Conservation (phyloP, 2,329 filamentous ascomycete genomes). For the Hypoxylon sp. region DNA sequence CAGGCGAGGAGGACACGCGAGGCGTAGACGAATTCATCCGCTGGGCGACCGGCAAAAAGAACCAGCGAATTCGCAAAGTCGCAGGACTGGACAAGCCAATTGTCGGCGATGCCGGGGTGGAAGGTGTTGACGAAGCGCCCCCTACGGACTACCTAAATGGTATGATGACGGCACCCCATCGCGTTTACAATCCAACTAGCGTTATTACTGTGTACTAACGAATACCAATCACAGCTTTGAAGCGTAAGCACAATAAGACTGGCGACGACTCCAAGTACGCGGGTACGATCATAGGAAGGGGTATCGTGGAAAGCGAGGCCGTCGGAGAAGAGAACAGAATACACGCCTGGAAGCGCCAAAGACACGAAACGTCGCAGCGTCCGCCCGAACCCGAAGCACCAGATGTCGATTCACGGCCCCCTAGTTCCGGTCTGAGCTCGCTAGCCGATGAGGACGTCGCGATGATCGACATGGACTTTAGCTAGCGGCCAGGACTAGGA, state of each 20-base stretch:
- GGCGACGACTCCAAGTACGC: slow-evolving; percentile 89
- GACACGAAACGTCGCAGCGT: slow-evolving; percentile 54
- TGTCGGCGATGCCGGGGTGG: slow-evolving; percentile 60
- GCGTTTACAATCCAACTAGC: background rate
- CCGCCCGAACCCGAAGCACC: slow-evolving; percentile 50
- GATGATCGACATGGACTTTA: slow-evolving; percentile 57
- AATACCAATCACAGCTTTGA: slow-evolving; percentile 71
- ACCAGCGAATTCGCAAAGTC: slow-evolving; percentile 85
- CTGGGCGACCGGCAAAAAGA: slow-evolving; percentile 82
- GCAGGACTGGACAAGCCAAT: slow-evolving; percentile 73
- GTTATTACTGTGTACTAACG: slow-evolving; percentile 20
- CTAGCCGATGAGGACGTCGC: slow-evolving; percentile 64
- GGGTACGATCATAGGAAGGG: slow-evolving; percentile 85
- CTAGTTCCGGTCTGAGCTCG: slow-evolving; percentile 71
- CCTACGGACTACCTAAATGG: slow-evolving; percentile 78
- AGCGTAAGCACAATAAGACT: slow-evolving; percentile 92
- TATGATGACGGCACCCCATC: slow-evolving; percentile 55
- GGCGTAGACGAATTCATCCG: slow-evolving; percentile 83
- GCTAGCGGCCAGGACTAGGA: background rate
- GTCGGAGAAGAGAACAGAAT: slow-evolving; percentile 82
- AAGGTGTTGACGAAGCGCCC: slow-evolving; percentile 63
- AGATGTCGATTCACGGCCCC: slow-evolving; percentile 61
- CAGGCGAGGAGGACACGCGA: slow-evolving; percentile 80
- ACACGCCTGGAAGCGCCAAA: slow-evolving; percentile 72
- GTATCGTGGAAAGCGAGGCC: slow-evolving; percentile 78